Base-by-base conservation (phyloP, 2,329 filamentous ascomycete species). In the Conoideocrella luteorostrata region DNA sequence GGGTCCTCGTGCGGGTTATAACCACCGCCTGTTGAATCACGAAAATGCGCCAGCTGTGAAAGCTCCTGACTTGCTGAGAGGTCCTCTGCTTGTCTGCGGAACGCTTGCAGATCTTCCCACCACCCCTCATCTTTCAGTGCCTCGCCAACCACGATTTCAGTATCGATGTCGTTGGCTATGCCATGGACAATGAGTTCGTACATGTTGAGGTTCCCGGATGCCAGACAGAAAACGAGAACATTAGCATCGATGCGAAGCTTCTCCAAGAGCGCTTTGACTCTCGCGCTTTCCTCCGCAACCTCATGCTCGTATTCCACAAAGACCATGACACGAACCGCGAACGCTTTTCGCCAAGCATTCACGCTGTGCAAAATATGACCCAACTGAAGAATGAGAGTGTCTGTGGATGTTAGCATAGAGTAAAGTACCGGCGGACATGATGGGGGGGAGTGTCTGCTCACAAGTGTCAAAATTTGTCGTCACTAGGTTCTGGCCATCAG, bases 401-500 rank as follows among this genome's bases (percentile, higher is more conserved):
- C 77, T 80, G 26, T 33, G 5, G 12, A n/a, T n/a, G n/a, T n/a
- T n/a, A n/a, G n/a, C n/a, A n/a, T n/a, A n/a, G n/a, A n/a, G n/a
- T n/a, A n/a, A n/a, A n/a, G n/a, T n/a, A n/a, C n/a, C n/a, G n/a
- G n/a, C n/a, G 13, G 15, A 28, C 28, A 10, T 13, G 13, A 9
- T 33, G 6, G 6, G 17, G 30, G 21, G 18, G 22, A 29, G 20
- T 12, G 20, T 13, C 15, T 17, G 63, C 77, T 64, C 79, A 74
- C 89, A 94, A 0, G 88, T 95, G 60, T 95, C 88, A 60, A 95
- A 94, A 52, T 95, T 95, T 0, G 86, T 93, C 1, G 88, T 94
- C 43, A 91, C 63, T 5, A 93, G 72, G 50, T 74, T 81, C 56
- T 80, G 77, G 1, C 74, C 75, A 50, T 84, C 80, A 1, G 83